These are phyloP conservation scores for Suillus discolor DNA, from an alignment of 768 basidiomycete species.

Conservation along the genomic window DNA sequence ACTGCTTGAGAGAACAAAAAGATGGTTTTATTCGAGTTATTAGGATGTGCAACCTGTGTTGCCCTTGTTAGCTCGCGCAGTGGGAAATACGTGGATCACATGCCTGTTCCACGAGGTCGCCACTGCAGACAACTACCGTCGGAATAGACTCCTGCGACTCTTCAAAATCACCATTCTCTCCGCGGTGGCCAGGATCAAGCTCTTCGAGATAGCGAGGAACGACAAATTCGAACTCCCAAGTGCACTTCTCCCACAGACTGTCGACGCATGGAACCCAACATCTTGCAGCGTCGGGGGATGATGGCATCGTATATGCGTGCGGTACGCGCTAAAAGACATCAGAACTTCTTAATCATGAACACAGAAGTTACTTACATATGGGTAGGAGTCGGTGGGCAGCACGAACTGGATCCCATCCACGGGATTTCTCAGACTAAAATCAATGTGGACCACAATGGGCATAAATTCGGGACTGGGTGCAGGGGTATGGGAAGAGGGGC, in stretches of 20 bases:
- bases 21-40: constrained; percentile 91
- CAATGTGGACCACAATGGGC: constrained; percentile 74
- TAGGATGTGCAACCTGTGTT: constrained; percentile 84
- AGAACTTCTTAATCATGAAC: constrained; percentile 15
- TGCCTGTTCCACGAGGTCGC: constrained; percentile 94
- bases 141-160: constrained; percentile 65
- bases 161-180: constrained; percentile 42
- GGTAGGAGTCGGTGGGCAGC: constrained; percentile 77
- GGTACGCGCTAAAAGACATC: constrained; percentile 71
- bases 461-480: constrained; percentile 63
- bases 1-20: constrained; percentile 89
- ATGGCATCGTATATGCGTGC: constrained; percentile 88
- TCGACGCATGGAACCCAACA: constrained; percentile 99
- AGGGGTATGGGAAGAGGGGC: constrained; percentile 35
- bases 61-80: constrained; percentile 14
- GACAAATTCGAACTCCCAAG: constrained; percentile 98
- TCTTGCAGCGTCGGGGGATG: constrained; percentile 87
- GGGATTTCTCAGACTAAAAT: constrained; percentile 82
- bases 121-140: constrained; percentile 90
- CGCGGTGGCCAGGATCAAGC: constrained; percentile 33
- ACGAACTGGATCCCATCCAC: constrained; percentile 87
- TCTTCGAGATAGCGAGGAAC: constrained; percentile 85
- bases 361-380: constrained; percentile 62
- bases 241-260: constrained; percentile 92
- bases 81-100: constrained; percentile 22